A percentile compares a stretch with the other conserved stretches of the same genome.
phyloP scores from a whole-genome alignment of 495 filamentous ascomycete species.

The Penicillium lagena region DNA sequence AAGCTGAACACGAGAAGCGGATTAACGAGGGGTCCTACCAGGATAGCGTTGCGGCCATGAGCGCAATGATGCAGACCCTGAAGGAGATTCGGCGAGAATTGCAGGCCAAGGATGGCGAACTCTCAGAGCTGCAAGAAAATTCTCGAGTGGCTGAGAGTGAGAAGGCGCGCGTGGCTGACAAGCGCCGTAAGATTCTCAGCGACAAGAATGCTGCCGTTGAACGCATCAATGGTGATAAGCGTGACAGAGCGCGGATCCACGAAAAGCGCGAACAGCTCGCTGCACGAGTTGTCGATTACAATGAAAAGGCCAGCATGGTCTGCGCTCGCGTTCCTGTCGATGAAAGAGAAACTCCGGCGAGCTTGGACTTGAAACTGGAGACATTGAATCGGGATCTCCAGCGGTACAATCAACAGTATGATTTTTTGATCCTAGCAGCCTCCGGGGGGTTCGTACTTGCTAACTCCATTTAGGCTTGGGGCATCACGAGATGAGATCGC shows the following conservation, averaged over 20 bases:
- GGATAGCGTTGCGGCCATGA: slow-evolving; percentile 47
- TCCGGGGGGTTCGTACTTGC: not conserved
- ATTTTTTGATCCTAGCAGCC: not conserved
- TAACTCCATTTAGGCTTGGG: slow-evolving; percentile 46
- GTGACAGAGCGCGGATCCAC: slow-evolving; percentile 38
- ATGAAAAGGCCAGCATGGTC: slow-evolving; percentile 48
- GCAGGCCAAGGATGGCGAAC: slow-evolving; percentile 27
- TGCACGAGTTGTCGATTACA: slow-evolving; percentile 46
- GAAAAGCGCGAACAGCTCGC: slow-evolving; percentile 38
- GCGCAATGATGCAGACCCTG: slow-evolving; percentile 37
- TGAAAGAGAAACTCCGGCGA: slow-evolving; percentile 56
- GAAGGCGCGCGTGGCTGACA: slow-evolving; percentile 37
- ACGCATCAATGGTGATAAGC: slow-evolving; percentile 40
- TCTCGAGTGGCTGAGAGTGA: slow-evolving; percentile 55
- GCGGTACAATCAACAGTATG: slow-evolving; percentile 43
- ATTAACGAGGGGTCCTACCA: slow-evolving; percentile 41
- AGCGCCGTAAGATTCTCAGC: slow-evolving; percentile 47
- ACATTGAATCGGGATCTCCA: slow-evolving; percentile 51
- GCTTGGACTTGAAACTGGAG: slow-evolving; percentile 58
- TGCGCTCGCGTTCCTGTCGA: slow-evolving; percentile 59
- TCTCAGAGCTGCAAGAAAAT: slow-evolving; percentile 33
- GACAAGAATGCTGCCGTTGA: slow-evolving; percentile 63
- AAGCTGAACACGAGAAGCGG: slow-evolving; percentile 43
- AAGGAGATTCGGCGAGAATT: slow-evolving; percentile 35
- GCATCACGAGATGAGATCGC: slow-evolving; percentile 62